Base-by-base conservation (phyloP, 1,139 yeast genomes). In the Geotrichum carabidarum region DNA sequence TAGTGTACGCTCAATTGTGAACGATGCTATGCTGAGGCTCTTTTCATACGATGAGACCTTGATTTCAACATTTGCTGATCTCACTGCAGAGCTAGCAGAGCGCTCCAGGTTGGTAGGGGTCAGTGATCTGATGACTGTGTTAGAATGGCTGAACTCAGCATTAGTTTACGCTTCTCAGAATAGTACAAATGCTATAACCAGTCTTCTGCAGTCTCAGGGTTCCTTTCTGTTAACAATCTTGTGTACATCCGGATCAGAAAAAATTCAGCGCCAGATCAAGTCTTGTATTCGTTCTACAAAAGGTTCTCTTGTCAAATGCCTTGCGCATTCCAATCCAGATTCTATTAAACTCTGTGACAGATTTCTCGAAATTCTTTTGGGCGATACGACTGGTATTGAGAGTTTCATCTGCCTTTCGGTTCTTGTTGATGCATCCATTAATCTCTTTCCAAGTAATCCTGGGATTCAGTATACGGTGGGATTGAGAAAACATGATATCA, bases 101-200 rank as follows among this genome's bases (percentile, higher is more conserved):
- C 27, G 27, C 27, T 22, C 27, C 27, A 22, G 5, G 27, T 22
- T 5, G 27, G 27, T 22, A 22, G 85, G 91, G 1, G 66, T 76
- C 4, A 71, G 81, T 4, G 86, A 81, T 64, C 70, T 80, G 56
- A 70, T 82, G 64, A 76, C 84, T 2, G 70, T 84, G 15, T 71
- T 84, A 48, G 74, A 75, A 37, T 85, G 91, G 90, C 68, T 74
- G 47, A 77, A 76, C 57, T 61, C 64, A 17, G 65, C 74, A 22
- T 56, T 74, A 30, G 45, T 17, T 55, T 46, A 37, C 40, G 50
- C 57, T 4, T 50, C 54, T 34, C 15, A 49, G n/a, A 51, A 52
- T 14, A 44, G 48, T 27, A 22, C 53, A 31, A 51, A 51, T n/a
- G 44, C 51, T 27, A 18, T 55, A 27, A 48, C 52, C 47, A 57